Percentiles rank a stretch among this genome's conserved stretches.
These are phyloP conservation scores for Tilletia horrida DNA, from an alignment of 1,284 basidiomycete species.

Conservation along the genomic window DNA sequence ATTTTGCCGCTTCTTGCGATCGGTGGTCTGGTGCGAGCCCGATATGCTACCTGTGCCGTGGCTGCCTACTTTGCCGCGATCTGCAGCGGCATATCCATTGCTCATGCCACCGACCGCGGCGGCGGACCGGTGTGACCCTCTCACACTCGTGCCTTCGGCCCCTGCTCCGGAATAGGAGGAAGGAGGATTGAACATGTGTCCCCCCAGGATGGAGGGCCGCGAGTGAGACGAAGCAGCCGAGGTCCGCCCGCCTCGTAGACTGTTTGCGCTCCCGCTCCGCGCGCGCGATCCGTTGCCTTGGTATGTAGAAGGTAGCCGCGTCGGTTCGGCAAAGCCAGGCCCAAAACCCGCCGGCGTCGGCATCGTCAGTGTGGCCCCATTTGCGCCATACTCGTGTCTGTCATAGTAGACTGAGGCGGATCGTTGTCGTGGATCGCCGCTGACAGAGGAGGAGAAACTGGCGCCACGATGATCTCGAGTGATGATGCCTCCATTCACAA, in stretches of 20 bases:
- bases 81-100: background rate
- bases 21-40: background rate
- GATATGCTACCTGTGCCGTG: slow-evolving; percentile 2
- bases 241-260: slow-evolving; percentile 10
- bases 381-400: no score
- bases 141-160: background rate
- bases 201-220: background rate
- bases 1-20: background rate
- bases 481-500: background rate
- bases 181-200: background rate
- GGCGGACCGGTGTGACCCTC: background rate
- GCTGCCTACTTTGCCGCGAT: background rate
- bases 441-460: slow-evolving; percentile 2
- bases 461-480: background rate
- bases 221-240: slow-evolving; percentile 9
- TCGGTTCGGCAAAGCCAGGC: background rate
- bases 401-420: no score
- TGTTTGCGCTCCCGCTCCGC: slow-evolving; percentile 9
- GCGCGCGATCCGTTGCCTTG: background rate
- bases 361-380: background rate
- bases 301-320: background rate
- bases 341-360: no score
- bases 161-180: no score
- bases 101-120: background rate
- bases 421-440: background rate